Base-by-base conservation (phyloP, 345 rosid genomes). In the Cardamine occulta region DNA sequence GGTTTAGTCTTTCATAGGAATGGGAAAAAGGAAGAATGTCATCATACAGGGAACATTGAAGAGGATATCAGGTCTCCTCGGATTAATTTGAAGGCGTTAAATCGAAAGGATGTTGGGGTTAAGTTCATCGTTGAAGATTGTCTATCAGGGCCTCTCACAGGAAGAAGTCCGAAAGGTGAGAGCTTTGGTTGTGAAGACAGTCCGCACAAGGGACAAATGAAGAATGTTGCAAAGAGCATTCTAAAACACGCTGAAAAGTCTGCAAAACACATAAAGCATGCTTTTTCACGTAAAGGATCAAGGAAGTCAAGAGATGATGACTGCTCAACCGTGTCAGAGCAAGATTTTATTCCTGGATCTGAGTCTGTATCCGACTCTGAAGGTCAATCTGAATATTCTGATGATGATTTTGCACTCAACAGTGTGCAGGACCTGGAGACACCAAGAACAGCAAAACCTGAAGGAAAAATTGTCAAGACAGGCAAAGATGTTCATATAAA, bases 231-330 rank as follows among this genome's bases (percentile, higher is more conserved):
- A 11, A 92, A 86, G 83, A 80, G 83, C 58, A 40, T 92, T 42
- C 26, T 87, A n/a, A 91, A 84, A 77, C 88, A 85, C 9, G 91
- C 96, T 42, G 90, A 57, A 70, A 87, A 85, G 34, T 86, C 85
- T 74, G 90, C 91, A 53, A 84, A 80, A 47, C 57, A 64, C 42
- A 4, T 91, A 34, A 94, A 86, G 80, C 85, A 89, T 44, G 88
- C 34, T 0, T 78, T 95, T 68, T 89, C 97, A 5, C 85, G 80
- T 35, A 95, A 85, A 85, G 90, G 90, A 28, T 89, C 97, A 24
- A 82, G 72, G 74, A 83, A 64, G 55, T 67, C 75, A 17, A 73
- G 7, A 34, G 82, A 32, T 23, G 82, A 35, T 2, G 52, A 80
- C 63, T 37, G 57, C 14, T 58, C 82, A 31, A 56, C 35, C 1